Evolutionary conservation across 164 flowering plant genomes (phyloP).

Genomic region (Umbilicus rupestris): DNA sequence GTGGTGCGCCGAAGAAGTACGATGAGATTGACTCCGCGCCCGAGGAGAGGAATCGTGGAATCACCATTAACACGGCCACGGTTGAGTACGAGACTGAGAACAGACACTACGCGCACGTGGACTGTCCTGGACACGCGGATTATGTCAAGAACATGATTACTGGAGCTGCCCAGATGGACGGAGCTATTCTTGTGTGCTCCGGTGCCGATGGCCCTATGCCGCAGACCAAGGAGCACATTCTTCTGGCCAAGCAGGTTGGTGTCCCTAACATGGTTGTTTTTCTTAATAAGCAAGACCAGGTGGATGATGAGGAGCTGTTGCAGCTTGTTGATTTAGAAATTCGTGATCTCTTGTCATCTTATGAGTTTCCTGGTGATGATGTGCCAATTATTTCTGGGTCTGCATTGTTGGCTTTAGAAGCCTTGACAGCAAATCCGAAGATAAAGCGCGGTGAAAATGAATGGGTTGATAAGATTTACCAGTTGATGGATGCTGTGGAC

Average conservation of each 20-base stretch:
- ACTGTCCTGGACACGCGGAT: constrained; percentile 67
- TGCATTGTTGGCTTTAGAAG: constrained; percentile 51
- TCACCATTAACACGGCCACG: constrained; percentile 58
- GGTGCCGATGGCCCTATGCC: constrained; percentile 76
- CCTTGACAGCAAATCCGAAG: constrained; percentile 36
- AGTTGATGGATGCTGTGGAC: constrained; percentile 58
- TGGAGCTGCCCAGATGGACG: constrained; percentile 80
- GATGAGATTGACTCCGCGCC: constrained; percentile 76
- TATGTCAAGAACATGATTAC: constrained; percentile 71
- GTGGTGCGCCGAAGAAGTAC: constrained; percentile 51
- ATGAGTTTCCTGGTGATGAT: constrained; percentile 61
- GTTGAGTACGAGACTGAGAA: constrained; percentile 62
- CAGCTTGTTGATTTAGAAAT: constrained; percentile 59
- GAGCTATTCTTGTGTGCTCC: constrained; percentile 52
- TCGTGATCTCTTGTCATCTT: constrained; percentile 38
- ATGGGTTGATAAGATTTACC: constrained; percentile 62
- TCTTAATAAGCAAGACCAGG: constrained; percentile 56
- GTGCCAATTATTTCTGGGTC: constrained; percentile 54
- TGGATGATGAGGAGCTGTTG: constrained; percentile 57
- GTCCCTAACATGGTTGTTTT: constrained; percentile 63
- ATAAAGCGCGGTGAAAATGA: constrained; percentile 44
- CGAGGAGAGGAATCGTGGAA: constrained; percentile 55
- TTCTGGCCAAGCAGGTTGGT: constrained; percentile 67
- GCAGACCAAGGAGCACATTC: constrained; percentile 59
- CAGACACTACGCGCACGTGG: constrained; percentile 64